Conservation (phyloP, 805 yeast genomes). For the Wickerhamiella qilinensis region DNA sequence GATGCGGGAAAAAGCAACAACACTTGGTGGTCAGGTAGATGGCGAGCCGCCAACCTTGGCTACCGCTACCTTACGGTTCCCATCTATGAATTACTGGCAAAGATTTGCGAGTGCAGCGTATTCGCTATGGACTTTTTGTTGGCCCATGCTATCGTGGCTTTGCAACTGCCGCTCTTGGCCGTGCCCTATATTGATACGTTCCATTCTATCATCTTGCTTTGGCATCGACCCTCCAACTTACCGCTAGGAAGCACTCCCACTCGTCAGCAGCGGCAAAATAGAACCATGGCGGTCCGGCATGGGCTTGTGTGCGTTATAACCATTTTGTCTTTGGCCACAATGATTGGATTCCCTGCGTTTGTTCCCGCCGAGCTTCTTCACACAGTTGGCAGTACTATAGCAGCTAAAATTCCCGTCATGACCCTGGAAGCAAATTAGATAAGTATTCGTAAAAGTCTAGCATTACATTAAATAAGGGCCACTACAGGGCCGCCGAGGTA, state of each 20-base stretch:
- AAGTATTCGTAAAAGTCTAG: too few relatives aligned
- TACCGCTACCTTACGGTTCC: constrained; percentile 68
- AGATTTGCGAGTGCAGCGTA: constrained; percentile 70
- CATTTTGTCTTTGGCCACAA: neutral
- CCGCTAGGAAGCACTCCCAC: constrained; percentile 76
- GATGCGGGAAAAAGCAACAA: constrained; percentile 42
- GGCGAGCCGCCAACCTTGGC: constrained; percentile 58
- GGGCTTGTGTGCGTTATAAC: constrained; percentile 1
- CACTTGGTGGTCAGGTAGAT: constrained; percentile 44
- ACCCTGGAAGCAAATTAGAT: too few relatives aligned
- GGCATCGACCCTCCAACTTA: constrained; percentile 64
- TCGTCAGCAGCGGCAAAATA: constrained; percentile 66
- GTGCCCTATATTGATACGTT: constrained; percentile 75
- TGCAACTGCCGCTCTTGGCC: constrained; percentile 64
- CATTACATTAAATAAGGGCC: too few relatives aligned
- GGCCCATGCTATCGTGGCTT: constrained; percentile 65
- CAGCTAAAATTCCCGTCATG: too few relatives aligned
- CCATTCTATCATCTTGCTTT: constrained; percentile 87
- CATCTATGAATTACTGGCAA: constrained; percentile 69
- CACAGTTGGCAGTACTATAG: too few relatives aligned
- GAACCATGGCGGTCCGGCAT: constrained; percentile 4
- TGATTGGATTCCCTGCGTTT: too few relatives aligned
- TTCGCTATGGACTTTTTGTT: constrained; percentile 82
- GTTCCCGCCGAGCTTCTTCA: too few relatives aligned
- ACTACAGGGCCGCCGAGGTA: too few relatives aligned